These are phyloP conservation scores for Cyathus striatus DNA, from an alignment of 768 basidiomycete genomes.

Conservation along the genomic window DNA sequence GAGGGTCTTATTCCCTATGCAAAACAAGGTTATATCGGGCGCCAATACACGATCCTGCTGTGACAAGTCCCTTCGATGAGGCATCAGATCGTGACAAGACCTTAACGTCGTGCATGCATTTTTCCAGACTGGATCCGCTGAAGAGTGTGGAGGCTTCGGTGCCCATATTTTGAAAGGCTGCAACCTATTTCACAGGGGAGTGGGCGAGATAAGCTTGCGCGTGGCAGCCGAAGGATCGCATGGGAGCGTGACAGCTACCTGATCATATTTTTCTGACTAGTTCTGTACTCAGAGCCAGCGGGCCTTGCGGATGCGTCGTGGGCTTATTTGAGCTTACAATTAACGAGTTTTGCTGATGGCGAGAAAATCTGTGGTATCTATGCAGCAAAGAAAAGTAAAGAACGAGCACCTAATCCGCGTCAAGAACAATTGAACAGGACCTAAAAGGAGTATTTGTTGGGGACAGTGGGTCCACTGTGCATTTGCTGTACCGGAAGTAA, in stretches of 20 bases:
- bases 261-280: neutral
- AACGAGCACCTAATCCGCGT: neutral
- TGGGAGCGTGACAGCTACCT: neutral
- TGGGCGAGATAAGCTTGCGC: neutral
- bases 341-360: too few species aligned
- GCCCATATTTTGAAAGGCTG: neutral
- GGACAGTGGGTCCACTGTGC: neutral
- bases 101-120: neutral
- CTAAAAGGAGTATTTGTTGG: neutral
- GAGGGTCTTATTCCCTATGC: neutral
- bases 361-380: neutral
- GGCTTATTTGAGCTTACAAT: neutral
- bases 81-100: neutral
- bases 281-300: neutral
- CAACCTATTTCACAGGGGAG: neutral
- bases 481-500: neutral
- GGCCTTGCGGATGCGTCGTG: neutral
- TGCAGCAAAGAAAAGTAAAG: neutral
- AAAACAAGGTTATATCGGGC: neutral
- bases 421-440: neutral
- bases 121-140: neutral
- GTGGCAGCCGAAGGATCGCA: neutral
- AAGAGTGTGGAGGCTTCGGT: neutral
- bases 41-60: neutral
- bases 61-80: neutral